These are phyloP conservation scores for Lactarius vividus DNA, from an alignment of 768 basidiomycete genomes.

Conservation along the genomic window DNA sequence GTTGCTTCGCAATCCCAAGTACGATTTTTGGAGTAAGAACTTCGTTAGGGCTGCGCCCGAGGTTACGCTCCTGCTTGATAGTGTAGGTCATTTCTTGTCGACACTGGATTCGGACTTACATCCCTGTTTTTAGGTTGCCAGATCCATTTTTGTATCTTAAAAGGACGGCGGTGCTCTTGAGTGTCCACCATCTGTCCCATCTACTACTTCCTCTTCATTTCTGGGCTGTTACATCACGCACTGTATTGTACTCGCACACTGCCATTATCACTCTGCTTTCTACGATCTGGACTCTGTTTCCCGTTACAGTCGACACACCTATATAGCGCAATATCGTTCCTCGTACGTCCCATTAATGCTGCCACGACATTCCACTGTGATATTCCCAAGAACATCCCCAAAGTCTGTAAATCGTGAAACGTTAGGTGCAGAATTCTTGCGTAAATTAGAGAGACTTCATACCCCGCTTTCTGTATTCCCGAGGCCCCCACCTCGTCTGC, in stretches of 20 bases:
- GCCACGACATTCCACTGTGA: constrained; percentile 38
- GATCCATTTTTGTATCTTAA: constrained; percentile 74
- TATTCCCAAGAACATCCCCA: constrained; percentile 37
- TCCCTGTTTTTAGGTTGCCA: constrained; percentile 55
- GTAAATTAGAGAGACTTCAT: constrained; percentile 32
- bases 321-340: constrained; percentile 37
- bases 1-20: constrained; percentile 84
- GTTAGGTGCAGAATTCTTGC: constrained; percentile 16
- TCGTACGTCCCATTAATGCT: constrained; percentile 27
- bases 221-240: constrained; percentile 53
- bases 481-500: constrained; percentile 63
- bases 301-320: constrained; percentile 38
- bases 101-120: constrained; percentile 22
- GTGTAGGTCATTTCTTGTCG: constrained; percentile 48
- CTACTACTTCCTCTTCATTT: constrained; percentile 52
- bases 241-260: constrained; percentile 83
- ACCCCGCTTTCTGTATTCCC: constrained; percentile 80
- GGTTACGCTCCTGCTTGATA: constrained; percentile 80
- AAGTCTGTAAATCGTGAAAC: constrained; percentile 32
- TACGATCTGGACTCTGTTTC: constrained; percentile 47
- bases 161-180: constrained; percentile 17
- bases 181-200: constrained; percentile 72
- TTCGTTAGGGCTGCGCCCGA: constrained; percentile 84
- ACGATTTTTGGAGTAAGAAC: constrained; percentile 88
- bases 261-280: constrained; percentile 43